Percentiles rank a stretch among this genome's conserved stretches.
These are phyloP conservation scores for Marchantia paleacea DNA, from an alignment of 225 moss, liverwort and hornwort genomes.

Conservation along the genomic window DNA sequence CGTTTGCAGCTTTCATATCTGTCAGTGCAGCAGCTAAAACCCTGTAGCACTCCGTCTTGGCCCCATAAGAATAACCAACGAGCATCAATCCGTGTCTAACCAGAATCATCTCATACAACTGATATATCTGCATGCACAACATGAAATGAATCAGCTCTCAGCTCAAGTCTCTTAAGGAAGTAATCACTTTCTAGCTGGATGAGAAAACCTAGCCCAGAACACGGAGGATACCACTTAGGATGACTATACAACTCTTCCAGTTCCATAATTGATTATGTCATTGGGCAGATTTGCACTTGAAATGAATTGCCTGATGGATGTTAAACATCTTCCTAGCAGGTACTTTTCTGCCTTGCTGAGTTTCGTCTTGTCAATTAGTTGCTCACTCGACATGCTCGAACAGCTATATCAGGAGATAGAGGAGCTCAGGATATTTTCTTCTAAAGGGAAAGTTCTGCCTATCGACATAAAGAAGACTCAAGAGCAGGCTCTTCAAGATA, in stretches of 20 bases:
- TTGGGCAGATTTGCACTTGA: too few species aligned
- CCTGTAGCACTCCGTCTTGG: constrained; percentile 64
- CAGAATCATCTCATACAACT: constrained; percentile 71
- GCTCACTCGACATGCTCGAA: background rate
- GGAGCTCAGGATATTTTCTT: background rate
- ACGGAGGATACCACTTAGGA: background rate
- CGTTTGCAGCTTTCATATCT: constrained; percentile 60
- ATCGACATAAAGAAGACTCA: background rate
- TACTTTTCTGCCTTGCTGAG: background rate
- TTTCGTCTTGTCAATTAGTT: background rate
- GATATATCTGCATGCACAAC: constrained; percentile 46
- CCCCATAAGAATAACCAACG: constrained; percentile 69
- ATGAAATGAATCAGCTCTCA: background rate
- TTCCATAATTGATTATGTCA: background rate
- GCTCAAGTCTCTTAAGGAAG: background rate
- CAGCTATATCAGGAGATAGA: background rate
- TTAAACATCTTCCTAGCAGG: too few species aligned
- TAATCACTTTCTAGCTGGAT: background rate
- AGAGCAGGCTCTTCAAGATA: background rate
- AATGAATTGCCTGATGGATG: too few species aligned
- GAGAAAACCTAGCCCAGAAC: background rate
- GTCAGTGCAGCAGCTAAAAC: constrained; percentile 58
- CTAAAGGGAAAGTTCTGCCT: background rate
- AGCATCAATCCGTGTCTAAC: constrained; percentile 76
- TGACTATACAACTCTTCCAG: background rate